Conservation (phyloP, 768 basidiomycete species). For the Pholiota microspora region DNA sequence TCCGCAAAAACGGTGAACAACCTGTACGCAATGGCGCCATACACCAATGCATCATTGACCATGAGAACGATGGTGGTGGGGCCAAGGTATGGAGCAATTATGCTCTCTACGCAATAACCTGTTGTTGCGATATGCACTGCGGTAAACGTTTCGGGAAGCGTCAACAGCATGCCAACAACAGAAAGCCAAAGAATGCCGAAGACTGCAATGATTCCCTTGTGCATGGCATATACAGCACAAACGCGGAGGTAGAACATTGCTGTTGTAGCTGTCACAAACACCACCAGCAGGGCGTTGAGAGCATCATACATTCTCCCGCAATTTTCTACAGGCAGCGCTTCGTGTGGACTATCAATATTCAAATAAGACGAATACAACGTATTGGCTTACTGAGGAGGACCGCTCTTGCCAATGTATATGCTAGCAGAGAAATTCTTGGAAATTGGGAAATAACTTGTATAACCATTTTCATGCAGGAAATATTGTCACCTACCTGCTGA, state of each 20-base stretch:
- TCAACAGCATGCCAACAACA: constrained; percentile 13
- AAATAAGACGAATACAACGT: not conserved
- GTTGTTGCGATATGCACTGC: constrained; percentile 23
- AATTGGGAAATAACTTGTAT: too few species aligned
- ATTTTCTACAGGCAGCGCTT: constrained; percentile 12
- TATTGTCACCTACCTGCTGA: constrained; percentile 13
- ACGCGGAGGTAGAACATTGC: constrained; percentile 29
- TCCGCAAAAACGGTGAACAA: constrained; percentile 17
- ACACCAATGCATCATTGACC: constrained; percentile 28
- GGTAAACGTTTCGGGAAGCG: constrained; percentile 20
- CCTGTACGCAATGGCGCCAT: constrained; percentile 29
- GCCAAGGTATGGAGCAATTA: constrained; percentile 13
- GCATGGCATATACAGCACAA: constrained; percentile 20
- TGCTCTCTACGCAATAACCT: constrained; percentile 20
- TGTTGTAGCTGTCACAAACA: constrained; percentile 19
- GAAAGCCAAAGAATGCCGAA: constrained; percentile 30
- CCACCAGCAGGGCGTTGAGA: constrained; percentile 19
- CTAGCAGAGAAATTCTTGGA: constrained; percentile 13
- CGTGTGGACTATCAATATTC: not conserved
- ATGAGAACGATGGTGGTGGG: constrained; percentile 20
- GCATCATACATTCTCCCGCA: constrained; percentile 12
- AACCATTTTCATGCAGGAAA: too few species aligned
- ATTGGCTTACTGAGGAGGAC: constrained; percentile 20
- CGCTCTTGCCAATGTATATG: constrained; percentile 14
- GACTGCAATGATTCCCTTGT: constrained; percentile 14